Evolutionary conservation across 495 filamentous ascomycete genomes (phyloP).

Genomic region (Podospora sp.): DNA sequence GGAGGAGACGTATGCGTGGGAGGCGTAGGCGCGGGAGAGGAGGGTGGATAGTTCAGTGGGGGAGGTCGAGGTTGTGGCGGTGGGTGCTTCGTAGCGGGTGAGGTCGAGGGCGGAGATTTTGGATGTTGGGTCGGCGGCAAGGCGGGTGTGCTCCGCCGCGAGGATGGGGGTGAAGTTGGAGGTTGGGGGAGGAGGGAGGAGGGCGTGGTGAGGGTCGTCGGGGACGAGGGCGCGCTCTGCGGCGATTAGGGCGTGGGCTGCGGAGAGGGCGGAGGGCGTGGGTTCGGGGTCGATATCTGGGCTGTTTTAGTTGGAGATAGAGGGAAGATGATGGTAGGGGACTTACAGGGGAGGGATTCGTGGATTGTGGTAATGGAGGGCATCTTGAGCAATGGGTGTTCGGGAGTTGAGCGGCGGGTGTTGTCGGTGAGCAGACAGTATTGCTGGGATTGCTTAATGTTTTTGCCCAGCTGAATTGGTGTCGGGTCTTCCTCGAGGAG

Average conservation of each 20-base stretch:
- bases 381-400: slow-evolving; percentile 47
- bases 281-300: slow-evolving; percentile 73
- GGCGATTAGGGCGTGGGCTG: slow-evolving; percentile 65
- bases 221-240: slow-evolving; percentile 58
- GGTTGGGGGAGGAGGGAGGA: slow-evolving; percentile 39
- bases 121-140: slow-evolving; percentile 29
- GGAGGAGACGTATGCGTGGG: slow-evolving; percentile 64
- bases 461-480: neutral
- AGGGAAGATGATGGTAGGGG: neutral
- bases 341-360: slow-evolving; percentile 82
- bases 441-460: neutral
- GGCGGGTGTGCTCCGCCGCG: slow-evolving; percentile 58
- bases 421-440: neutral
- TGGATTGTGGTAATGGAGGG: slow-evolving; percentile 71
- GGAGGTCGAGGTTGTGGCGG: slow-evolving; percentile 40
- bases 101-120: slow-evolving; percentile 72
- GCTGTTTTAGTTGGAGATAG: slow-evolving; percentile 26
- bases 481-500: too few relatives aligned
- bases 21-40: slow-evolving; percentile 59
- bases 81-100: slow-evolving; percentile 75
- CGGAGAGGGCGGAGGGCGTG: slow-evolving; percentile 57
- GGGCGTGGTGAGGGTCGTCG: slow-evolving; percentile 43
- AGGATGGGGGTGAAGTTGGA: slow-evolving; percentile 63
- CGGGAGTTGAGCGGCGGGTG: slow-evolving; percentile 1
- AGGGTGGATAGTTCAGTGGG: slow-evolving; percentile 25